Evolutionary conservation across 805 yeast genomes (phyloP), one percentile per base, ranked within the genome.

Genomic region (Saccharomycodes ludwigii): DNA sequence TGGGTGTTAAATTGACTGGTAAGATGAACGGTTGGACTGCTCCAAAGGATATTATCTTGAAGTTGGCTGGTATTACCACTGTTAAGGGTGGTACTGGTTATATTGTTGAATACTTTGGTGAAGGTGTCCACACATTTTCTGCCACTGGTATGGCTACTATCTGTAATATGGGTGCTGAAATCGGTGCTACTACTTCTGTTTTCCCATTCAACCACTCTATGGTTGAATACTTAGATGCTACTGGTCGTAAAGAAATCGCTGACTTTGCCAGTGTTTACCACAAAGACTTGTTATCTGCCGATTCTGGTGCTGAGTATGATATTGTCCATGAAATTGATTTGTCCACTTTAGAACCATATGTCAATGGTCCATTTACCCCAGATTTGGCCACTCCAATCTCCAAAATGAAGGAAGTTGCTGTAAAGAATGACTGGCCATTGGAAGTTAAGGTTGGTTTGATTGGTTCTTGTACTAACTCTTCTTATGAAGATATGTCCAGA

Each of bases 91-190:
- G 97, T 64, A 86, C 97, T 35, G 97, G 97, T 60, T 74, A 74
- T 56, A 85, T 86, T 55, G 93, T 88, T 44, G 97, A 86, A 67
- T 86, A 86, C 68, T 86, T 78, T 52, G 97, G 97, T 59, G 85
- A 77, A 34, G 97, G 97, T 71, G 86, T 86, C 35, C 73, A 79
- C 51, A 71, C 88, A 37, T 77, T 86, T 60, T 81, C 94, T 31
- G 84, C 95, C 63, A 88, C 97, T 32, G 97, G 97, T 72, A 86
- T 86, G 97, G 97, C 93, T 58, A 86, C 97, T 49, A 86, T 86
- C 65, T 86, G 97, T 73, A 86, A 86, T 64, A 86, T 86, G 97
- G 97, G 97, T 70, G 97, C 97, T 46, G 97, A 86, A 66, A 85
- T 86, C 47, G 97, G 97, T 66, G 96, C 96, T 39, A 86, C 97